Conservation (phyloP, 805 yeast genomes). For the Dipodascus geniculatus region DNA sequence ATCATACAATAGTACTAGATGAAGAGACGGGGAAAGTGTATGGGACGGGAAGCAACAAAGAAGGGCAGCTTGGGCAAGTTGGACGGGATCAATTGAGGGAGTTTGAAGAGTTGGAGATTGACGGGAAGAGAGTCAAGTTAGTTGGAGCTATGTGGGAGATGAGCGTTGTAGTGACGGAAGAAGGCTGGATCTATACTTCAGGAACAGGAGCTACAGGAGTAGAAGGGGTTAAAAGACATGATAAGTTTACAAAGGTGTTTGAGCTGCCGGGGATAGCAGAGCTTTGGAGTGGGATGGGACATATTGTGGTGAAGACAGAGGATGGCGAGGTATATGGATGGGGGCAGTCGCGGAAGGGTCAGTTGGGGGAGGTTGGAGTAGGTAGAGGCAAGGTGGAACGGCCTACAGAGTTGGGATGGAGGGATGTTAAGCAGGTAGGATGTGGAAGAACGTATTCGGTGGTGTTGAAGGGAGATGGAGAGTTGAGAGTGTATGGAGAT, state of each 20-base stretch:
- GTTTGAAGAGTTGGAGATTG: slow-evolving; percentile 9
- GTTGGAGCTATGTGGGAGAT: slow-evolving; percentile 77
- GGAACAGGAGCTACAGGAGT: slow-evolving; percentile 71
- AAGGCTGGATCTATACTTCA: slow-evolving; percentile 34
- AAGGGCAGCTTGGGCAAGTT: slow-evolving; percentile 41
- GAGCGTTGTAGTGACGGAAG: slow-evolving; percentile 36
- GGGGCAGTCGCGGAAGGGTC: slow-evolving; percentile 61
- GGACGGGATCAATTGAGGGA: neutral
- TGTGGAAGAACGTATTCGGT: slow-evolving; percentile 54
- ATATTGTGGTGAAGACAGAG: slow-evolving; percentile 19
- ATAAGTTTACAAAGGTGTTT: neutral
- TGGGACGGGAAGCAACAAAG: slow-evolving; percentile 46
- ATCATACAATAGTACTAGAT: slow-evolving; percentile 59
- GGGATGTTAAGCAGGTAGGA: slow-evolving; percentile 12
- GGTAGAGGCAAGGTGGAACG: slow-evolving; percentile 4
- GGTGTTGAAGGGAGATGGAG: slow-evolving; percentile 16
- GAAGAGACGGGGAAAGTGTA: slow-evolving; percentile 38
- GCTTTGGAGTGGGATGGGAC: slow-evolving; percentile 22
- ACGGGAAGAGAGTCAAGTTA: slow-evolving; percentile 29
- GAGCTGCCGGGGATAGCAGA: neutral
- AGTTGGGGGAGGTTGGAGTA: slow-evolving; percentile 24
- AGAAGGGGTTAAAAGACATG: slow-evolving; percentile 34
- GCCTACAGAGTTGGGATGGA: neutral
- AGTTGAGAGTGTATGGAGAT: slow-evolving; percentile 26
- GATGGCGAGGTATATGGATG: slow-evolving; percentile 45